Evolutionary conservation across 176 grass and related monocot genomes (phyloP).

Genomic region (Chloris gayana): DNA sequence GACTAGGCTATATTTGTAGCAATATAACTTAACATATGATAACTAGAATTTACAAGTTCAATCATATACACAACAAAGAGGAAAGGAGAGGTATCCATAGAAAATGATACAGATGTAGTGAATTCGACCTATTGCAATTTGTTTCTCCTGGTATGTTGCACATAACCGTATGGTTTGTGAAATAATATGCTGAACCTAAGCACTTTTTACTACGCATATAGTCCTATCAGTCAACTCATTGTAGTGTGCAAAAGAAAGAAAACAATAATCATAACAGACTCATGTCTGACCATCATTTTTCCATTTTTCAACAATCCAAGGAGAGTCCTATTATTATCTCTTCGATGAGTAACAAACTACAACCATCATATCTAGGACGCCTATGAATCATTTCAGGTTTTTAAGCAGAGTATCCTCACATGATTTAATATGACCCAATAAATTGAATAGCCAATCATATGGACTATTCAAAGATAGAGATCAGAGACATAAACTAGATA

Average conservation of each 20-base stretch:
- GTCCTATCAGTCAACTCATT: slow-evolving; percentile 4
- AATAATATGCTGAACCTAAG: background rate
- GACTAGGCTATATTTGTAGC: background rate
- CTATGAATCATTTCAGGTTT: background rate
- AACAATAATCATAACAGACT: background rate
- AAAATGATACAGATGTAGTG: slow-evolving; percentile 10
- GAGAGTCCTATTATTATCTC: background rate
- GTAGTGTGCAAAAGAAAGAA: slow-evolving; percentile 2
- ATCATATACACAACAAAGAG: background rate
- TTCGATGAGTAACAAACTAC: background rate
- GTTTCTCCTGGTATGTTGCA: background rate
- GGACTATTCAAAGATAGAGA: background rate
- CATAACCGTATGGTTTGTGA: background rate
- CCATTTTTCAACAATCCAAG: background rate
- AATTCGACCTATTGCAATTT: background rate
- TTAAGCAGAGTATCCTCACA: background rate
- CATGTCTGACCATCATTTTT: background rate
- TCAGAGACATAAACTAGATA: background rate
- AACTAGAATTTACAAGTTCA: background rate
- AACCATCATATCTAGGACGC: background rate
- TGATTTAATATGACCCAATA: background rate
- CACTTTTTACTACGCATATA: background rate
- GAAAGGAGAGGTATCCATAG: background rate
- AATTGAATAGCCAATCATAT: background rate
- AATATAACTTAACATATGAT: background rate